Base-by-base conservation (phyloP, 2,329 filamentous ascomycete species). In the Drechslera avenae region DNA sequence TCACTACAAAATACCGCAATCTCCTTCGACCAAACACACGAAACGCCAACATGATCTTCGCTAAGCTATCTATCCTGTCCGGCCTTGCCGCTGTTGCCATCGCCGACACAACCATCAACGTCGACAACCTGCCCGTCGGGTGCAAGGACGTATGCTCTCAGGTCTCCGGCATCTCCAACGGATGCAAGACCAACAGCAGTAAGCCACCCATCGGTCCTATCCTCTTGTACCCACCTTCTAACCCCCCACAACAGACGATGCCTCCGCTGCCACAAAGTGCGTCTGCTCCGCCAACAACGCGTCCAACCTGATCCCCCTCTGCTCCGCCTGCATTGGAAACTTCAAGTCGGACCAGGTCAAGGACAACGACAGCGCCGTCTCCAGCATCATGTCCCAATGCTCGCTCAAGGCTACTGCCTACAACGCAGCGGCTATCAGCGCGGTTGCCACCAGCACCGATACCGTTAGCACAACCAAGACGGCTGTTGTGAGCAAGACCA, bases 261-360 rank as follows among this genome's bases (percentile, higher is more conserved):
- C 17, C 21, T 46, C 44, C 8, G 61, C 51, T 16, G 63, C 62
- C 41, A 45, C 58, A 9, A 53, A 66, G 36, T 73, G 68, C 51
- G 60, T 73, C 51, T 73, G 69, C 60, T 59, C 56, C 12, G 59
- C 60, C 13, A 39, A 50, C 10, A 61, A 63, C 39, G 66, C 65
- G 13, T 59, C 45, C 52, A 58, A 50, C 14, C 42, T 67, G 7
- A 33, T 72, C 13, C 68, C 69, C 1, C 33, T 56, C 12, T 73
- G 68, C 50, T 68, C 66, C 14, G 63, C 68, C 14, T 73, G 68
- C 46, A 61, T 73, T 30, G 42, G 57, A 4, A 49, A 63, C 35
- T 67, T 52, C 58, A 63, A 42, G 26, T 28, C 26, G 19, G 52
- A 56, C 26, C 45, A 56, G 23, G 21, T n/a, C 9, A 52, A 59